Evolutionary conservation across 1,139 yeast genomes (phyloP).

Genomic region (Kluyveromyces sp.): DNA sequence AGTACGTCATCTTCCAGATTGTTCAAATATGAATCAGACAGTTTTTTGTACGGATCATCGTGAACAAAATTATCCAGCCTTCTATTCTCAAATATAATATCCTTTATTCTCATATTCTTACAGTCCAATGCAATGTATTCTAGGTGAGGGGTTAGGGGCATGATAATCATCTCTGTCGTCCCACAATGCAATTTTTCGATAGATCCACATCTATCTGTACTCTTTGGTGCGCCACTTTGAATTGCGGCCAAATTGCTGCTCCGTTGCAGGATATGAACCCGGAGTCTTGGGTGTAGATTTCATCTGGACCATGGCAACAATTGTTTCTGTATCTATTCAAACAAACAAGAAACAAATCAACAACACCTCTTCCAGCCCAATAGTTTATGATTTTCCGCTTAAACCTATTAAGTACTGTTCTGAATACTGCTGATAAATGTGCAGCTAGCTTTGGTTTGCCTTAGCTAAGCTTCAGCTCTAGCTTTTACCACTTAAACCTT

Average conservation of each 20-base stretch:
- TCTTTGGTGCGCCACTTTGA: slow-evolving; percentile 62
- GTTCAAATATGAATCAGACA: slow-evolving; percentile 17
- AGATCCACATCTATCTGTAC: slow-evolving; percentile 62
- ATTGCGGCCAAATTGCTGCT: slow-evolving; percentile 17
- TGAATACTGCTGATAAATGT: too few relatives aligned
- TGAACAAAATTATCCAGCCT: slow-evolving; percentile 43
- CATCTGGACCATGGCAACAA: slow-evolving; percentile 1
- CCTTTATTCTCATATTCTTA: slow-evolving; percentile 61
- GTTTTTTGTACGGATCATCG: slow-evolving; percentile 37
- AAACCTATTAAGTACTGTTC: too few relatives aligned
- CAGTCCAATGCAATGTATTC: slow-evolving; percentile 67
- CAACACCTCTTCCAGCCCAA: too few relatives aligned
- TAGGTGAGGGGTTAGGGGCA: slow-evolving; percentile 59
- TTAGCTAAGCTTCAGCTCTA: too few relatives aligned
- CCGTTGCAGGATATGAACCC: neutral
- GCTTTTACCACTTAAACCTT: too few relatives aligned
- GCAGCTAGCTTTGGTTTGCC: too few relatives aligned
- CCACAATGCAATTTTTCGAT: slow-evolving; percentile 45
- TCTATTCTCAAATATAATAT: slow-evolving; percentile 54
- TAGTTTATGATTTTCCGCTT: too few relatives aligned
- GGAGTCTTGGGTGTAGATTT: slow-evolving; percentile 7
- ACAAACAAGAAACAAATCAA: too few relatives aligned
- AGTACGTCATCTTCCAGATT: slow-evolving; percentile 12
- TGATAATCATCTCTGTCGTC: slow-evolving; percentile 70
- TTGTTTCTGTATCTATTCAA: too few relatives aligned